Evolutionary conservation across 2,329 filamentous ascomycete genomes (phyloP), one percentile per base, ranked within the genome.

Genomic region (Clonostachys rhizophaga): DNA sequence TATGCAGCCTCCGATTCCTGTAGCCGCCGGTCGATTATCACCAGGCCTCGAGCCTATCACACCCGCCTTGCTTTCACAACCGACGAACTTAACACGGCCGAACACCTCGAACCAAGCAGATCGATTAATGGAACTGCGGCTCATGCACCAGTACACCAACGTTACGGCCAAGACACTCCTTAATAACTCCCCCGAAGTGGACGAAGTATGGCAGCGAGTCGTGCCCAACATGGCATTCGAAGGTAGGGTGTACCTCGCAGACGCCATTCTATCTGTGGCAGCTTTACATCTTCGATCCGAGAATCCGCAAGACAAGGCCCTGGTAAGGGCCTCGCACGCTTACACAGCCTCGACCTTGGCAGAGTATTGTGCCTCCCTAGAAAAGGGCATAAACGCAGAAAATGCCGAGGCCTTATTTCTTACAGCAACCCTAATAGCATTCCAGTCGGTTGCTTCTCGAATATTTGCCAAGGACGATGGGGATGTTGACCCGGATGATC

Each of bases 91-190:
- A 39, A 57, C 51, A 30, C 45, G 54, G 34, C 54, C 54, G 47
- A 55, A 56, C 24, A 55, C 57, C 14, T 64, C 69, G 67, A 43
- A 60, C 58, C 46, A 66, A 59, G 41, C 59, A 35, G 69, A 75
- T 51, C 67, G 78, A 43, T 66, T 82, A 51, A 67, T 84, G 50
- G 83, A 86, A 60, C 68, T 86, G 48, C 76, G 75, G 43, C 68
- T 86, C 34, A 76, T 86, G 64, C 83, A 86, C 56, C 79, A 86
- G 49, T 86, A 81, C 58, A 83, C 80, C 7, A 76, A 76, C 36
- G 67, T 73, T 50, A 86, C 81, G 0, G 78, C 75, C 53, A 74
- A 79, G 52, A 86, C 83, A 0, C 70, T 86, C 11, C 70, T 80
- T 30, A 73, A 76, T 45, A 72, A 73, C 49, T 75, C 73, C 4